phyloP scores from a whole-genome alignment of 164 flowering plant species.

The Macadamia integrifolia region DNA sequence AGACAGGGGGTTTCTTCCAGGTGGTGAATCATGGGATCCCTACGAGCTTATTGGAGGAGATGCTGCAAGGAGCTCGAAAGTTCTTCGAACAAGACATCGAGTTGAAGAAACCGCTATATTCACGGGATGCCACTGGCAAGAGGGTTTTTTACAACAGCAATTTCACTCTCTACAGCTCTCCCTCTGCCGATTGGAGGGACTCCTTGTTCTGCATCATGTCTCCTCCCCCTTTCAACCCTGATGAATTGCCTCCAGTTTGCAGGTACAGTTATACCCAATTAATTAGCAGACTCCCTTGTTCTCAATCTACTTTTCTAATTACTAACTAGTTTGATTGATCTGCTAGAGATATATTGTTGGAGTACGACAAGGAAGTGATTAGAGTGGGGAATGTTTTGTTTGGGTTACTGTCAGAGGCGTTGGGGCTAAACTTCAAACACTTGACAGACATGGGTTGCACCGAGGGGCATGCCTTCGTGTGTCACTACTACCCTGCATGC shows the following conservation, averaged over 20 bases:
- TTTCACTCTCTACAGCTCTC: conserved; percentile 20
- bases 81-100: conserved; percentile 22
- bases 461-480: too few relatives aligned
- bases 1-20: conserved; percentile 24
- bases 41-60: conserved; percentile 7
- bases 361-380: too few relatives aligned
- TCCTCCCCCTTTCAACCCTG: conserved; percentile 13
- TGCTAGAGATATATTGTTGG: not conserved
- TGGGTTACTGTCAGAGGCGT: too few relatives aligned
- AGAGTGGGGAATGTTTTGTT: too few relatives aligned
- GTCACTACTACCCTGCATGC: conserved; percentile 44
- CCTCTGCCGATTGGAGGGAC: conserved; percentile 35
- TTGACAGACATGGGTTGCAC: too few relatives aligned
- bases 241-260: conserved; percentile 31
- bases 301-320: too few relatives aligned
- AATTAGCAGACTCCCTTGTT: too few relatives aligned
- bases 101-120: conserved; percentile 26
- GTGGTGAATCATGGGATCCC: conserved; percentile 21
- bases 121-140: conserved; percentile 18
- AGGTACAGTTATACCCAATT: conserved; percentile 14
- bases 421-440: too few relatives aligned
- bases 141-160: conserved; percentile 19
- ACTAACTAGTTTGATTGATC: not conserved
- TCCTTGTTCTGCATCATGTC: conserved; percentile 14
- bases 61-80: conserved; percentile 6